Conservation (phyloP, 768 basidiomycete genomes). For the Boletus sp. region DNA sequence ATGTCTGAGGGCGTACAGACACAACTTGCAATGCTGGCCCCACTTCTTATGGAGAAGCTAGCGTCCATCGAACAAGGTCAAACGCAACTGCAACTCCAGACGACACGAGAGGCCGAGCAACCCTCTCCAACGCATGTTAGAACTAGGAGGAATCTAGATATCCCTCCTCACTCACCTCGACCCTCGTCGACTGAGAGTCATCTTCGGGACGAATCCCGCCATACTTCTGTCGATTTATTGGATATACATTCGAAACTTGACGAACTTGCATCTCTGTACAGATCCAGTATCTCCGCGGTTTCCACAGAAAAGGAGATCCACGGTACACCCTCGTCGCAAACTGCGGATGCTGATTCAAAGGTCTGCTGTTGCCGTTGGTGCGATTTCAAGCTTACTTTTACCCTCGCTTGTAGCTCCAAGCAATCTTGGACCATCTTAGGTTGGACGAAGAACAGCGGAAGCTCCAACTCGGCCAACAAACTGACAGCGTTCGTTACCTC, state of each 20-base stretch:
- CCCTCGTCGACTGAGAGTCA: background rate
- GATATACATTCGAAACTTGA: constrained; percentile 39
- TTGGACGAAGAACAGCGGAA: constrained; percentile 46
- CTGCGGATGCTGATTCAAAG: constrained; percentile 10
- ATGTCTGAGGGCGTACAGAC: constrained; percentile 39
- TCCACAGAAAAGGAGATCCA: background rate
- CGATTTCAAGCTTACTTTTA: background rate
- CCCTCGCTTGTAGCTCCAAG: constrained; percentile 33
- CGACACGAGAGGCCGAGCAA: constrained; percentile 5
- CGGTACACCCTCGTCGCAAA: background rate
- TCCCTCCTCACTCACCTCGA: constrained; percentile 4
- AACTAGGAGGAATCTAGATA: constrained; percentile 16
- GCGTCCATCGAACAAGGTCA: constrained; percentile 29
- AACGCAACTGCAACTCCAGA: constrained; percentile 15
- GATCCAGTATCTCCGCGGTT: background rate
- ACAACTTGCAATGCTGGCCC: constrained; percentile 39
- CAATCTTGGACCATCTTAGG: constrained; percentile 47
- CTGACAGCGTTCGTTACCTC: constrained; percentile 72
- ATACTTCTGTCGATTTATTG: constrained; percentile 17
- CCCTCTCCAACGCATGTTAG: background rate
- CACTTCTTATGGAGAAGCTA: constrained; percentile 34
- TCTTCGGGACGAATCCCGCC: background rate
- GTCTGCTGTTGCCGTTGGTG: constrained; percentile 2
- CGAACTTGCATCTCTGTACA: constrained; percentile 29
- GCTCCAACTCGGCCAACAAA: constrained; percentile 59